Conservation (phyloP, 352 stramenopile genomes). For the Phytopythium helicoides region DNA sequence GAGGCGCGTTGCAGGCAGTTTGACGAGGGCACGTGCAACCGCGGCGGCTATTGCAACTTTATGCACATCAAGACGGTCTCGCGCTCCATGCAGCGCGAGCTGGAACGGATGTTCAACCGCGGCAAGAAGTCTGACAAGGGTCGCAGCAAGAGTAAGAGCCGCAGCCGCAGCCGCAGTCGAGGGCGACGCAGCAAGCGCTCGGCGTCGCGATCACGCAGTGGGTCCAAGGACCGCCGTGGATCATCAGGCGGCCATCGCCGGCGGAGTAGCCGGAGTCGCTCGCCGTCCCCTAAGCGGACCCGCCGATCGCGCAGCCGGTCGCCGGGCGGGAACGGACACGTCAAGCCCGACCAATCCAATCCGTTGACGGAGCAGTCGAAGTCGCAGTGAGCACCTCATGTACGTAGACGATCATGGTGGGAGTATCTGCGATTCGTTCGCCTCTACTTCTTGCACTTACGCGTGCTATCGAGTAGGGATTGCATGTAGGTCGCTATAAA, state of each 20-base stretch:
- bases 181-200: conserved; percentile 38
- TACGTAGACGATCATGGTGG: too few relatives aligned
- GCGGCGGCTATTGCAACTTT: conserved; percentile 99
- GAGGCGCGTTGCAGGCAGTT: conserved; percentile 98
- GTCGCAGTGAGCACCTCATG: too few relatives aligned
- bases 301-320: conserved; percentile 54
- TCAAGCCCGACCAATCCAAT: too few relatives aligned
- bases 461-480: too few relatives aligned
- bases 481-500: too few relatives aligned
- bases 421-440: too few relatives aligned
- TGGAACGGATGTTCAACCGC: conserved; percentile 87
- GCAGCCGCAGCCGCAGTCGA: conserved; percentile 39
- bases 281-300: conserved; percentile 42
- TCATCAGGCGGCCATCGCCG: conserved; percentile 22
- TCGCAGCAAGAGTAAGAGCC: conserved; percentile 45
- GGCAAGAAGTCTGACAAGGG: conserved; percentile 34
- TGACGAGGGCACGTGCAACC: conserved; percentile 96
- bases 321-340: neutral
- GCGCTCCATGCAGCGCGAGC: conserved; percentile 77
- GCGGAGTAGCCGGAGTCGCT: conserved; percentile 43
- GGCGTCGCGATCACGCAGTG: conserved; percentile 46
- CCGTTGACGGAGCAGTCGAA: too few relatives aligned
- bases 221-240: conserved; percentile 33
- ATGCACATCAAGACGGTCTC: conserved; percentile 97
- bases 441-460: too few relatives aligned